Evolutionary conservation across 768 basidiomycete species (phyloP), one percentile per base, ranked within the genome.

Genomic region (Hygrophorus pudorinus): DNA sequence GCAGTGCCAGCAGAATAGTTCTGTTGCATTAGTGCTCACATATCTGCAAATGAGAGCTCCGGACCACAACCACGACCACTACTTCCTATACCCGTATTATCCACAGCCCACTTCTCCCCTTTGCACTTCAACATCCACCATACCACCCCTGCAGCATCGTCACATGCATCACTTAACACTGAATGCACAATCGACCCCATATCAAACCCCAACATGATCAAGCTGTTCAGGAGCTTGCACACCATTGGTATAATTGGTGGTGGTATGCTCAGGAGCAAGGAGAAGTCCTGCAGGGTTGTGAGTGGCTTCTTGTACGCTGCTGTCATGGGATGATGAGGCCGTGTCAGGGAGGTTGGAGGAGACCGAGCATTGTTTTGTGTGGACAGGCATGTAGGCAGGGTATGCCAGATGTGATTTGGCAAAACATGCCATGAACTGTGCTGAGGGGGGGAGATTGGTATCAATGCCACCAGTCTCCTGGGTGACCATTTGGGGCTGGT

Each of bases 81-180:
- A n/a, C n/a, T n/a, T n/a, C n/a, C n/a, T n/a, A n/a, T n/a, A n/a
- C n/a, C n/a, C n/a, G n/a, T n/a, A n/a, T n/a, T n/a, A n/a, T 70
- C 69, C 11, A 58, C 16, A 8, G 68, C 69, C 36, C 70, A 74
- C 51, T 63, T 78, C 68, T 76, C 91, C 14, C 79, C 76, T 54
- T 81, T 92, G 59, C 80, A 76, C 60, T 80, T 84, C 39, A 97
- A 67, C 75, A 94, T 88, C 96, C 96, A 99, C 93, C 93, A 99
- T 6, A 89, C 64, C 1, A 93, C 89, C 7, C 90, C 85, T 10
- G 85, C 75, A 0, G 86, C 76, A 61, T n/a, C n/a, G n/a, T 99
- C 94, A 55, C 94, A 99, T 1, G 94, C 94, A 61, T 97, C n/a
- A n/a, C n/a, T n/a, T n/a, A n/a, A n/a, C n/a, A n/a, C n/a, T n/a